Evolutionary conservation across 1,284 basidiomycete genomes (phyloP).

Genomic region (Boletus mariae): DNA sequence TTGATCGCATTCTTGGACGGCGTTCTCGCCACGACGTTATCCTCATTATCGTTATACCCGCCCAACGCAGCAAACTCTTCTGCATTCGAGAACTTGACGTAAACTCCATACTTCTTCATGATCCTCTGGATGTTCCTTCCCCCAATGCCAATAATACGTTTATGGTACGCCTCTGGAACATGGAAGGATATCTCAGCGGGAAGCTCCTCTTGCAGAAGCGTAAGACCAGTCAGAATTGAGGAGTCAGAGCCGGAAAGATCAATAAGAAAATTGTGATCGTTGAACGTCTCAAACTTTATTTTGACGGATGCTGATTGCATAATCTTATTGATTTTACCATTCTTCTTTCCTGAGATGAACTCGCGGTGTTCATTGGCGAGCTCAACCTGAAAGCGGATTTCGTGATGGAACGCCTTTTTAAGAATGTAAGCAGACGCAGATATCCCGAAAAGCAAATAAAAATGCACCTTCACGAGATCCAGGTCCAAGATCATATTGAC

Average conservation of each 20-base stretch:
- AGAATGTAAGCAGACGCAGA: conserved; percentile 1
- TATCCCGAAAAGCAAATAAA: neutral
- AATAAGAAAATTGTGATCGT: conserved; percentile 98
- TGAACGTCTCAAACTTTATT: conserved; percentile 99
- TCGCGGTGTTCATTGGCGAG: conserved; percentile 97
- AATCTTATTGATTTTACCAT: conserved; percentile 98
- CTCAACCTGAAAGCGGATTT: conserved; percentile 98
- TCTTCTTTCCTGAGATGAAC: conserved; percentile 98
- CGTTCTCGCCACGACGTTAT: conserved; percentile 96
- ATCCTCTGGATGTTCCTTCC: conserved; percentile 98
- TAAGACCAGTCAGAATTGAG: conserved; percentile 84
- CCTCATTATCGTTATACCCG: conserved; percentile 96
- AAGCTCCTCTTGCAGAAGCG: conserved; percentile 91
- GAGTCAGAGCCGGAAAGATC: conserved; percentile 83
- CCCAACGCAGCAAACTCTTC: conserved; percentile 95
- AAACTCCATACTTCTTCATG: conserved; percentile 99
- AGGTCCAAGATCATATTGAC: conserved; percentile 86
- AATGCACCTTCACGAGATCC: conserved; percentile 79
- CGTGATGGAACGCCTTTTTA: conserved; percentile 83
- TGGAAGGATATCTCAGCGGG: conserved; percentile 99
- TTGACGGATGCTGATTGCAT: conserved; percentile 96
- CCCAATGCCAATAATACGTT: conserved; percentile 98
- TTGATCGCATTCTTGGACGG: conserved; percentile 98
- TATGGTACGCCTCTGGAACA: conserved; percentile 97
- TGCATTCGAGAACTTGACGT: conserved; percentile 99